Percentiles rank a stretch among this genome's conserved stretches.
Evolutionary conservation across 305 asterid genomes (phyloP).

Genomic region (Fraxinus latifolia): DNA sequence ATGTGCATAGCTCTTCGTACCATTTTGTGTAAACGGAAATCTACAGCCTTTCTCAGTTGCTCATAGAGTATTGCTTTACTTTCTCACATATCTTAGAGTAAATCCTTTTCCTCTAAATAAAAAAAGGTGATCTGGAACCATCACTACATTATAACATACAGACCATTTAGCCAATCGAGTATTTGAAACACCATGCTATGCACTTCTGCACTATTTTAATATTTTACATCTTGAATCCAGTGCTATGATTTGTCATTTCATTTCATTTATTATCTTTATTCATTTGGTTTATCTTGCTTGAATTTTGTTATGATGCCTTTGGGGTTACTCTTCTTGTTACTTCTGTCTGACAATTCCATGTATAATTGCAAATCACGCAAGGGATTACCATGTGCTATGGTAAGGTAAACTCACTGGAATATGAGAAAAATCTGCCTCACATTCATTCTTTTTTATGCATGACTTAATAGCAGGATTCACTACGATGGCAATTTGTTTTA

Average conservation of each 20-base stretch:
- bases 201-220: background rate
- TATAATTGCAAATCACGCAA: background rate
- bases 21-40: background rate
- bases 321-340: background rate
- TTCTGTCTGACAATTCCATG: background rate
- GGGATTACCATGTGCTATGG: slow-evolving; percentile 3
- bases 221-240: background rate
- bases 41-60: background rate
- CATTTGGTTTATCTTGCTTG: background rate
- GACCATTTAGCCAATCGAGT: background rate
- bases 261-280: background rate
- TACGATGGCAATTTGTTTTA: background rate
- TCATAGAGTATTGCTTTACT: background rate
- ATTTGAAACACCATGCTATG: background rate
- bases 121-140: background rate
- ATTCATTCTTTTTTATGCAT: background rate
- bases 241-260: background rate
- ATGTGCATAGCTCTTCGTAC: background rate
- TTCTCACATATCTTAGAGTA: background rate
- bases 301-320: background rate
- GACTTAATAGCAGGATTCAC: background rate
- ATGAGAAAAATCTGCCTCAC: background rate
- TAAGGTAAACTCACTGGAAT: slow-evolving; percentile 1
- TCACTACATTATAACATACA: background rate
- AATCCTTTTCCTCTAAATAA: background rate